Evolutionary conservation across 257 asterid genomes (phyloP), one percentile per base, ranked within the genome.

Genomic region (Mitragyna speciosa): DNA sequence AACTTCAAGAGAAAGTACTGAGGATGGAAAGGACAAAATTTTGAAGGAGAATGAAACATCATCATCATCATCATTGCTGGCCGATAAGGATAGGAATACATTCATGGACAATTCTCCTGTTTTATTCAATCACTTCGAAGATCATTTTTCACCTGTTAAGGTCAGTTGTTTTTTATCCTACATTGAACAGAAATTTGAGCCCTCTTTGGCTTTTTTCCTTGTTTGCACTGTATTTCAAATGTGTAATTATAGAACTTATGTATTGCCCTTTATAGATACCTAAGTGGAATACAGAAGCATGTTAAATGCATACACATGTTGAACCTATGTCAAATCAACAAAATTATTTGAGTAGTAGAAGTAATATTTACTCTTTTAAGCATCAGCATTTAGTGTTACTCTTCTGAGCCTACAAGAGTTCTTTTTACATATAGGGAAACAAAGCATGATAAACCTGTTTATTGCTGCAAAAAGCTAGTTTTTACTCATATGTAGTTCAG

Each of bases 141-240:
- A 90, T 86, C 93, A 91, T 84, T 88, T 89, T 88, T 82, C 83
- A 75, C 87, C 93, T 28, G 80, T 54, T 68, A 84, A 89, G 94
- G 94, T 91, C 84, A 73, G 77, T 80, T 61, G 9, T 78, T 70
- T 76, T 72, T 33, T 72, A 64, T 47, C 28, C 24, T 73, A 36
- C 30, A 17, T 39, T 61, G 24, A 64, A 45, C 39, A 36, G 59
- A 51, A 51, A 64, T 73, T 45, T 56, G 12, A 28, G n/a, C 14
- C 19, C 43, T 47, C 36, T 51, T n/a, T 39, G 70, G 43, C 33
- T 58, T 65, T n/a, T 66, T 63, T 31, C 70, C 56, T 43, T 66
- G 36, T 41, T 82, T 61, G 41, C 45, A 49, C 63, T 24, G 17
- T 22, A 30, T 76, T 64, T 73, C 28, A 26, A n/a, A 64, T 63